phyloP scores from a whole-genome alignment of 75 land plant genomes.

The Pseudotsuga menziesii region DNA sequence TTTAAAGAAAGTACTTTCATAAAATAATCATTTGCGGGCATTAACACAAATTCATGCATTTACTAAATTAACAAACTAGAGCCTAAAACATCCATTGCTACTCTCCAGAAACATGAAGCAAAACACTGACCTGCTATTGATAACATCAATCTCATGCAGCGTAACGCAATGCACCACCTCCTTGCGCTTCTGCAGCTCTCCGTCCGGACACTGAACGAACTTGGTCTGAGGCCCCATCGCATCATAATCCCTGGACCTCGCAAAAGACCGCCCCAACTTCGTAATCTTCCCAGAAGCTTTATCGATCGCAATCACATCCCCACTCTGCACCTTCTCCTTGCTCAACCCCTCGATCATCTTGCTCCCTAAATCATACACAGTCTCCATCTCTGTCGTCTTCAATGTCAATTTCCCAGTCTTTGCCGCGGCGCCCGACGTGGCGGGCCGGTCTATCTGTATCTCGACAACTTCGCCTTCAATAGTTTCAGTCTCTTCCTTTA shows the following conservation, averaged over 20 bases:
- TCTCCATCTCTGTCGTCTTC: slow-evolving; percentile 99
- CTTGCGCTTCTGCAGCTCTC: slow-evolving; percentile 97
- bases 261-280: slow-evolving; percentile 80
- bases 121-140: slow-evolving; percentile 83
- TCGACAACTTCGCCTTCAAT: slow-evolving; percentile 99
- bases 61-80: not conserved
- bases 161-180: slow-evolving; percentile 96
- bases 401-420: slow-evolving; percentile 91
- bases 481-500: slow-evolving; percentile 90
- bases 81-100: not conserved
- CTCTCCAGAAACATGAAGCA: not conserved
- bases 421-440: slow-evolving; percentile 58
- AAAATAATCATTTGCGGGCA: no score
- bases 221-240: slow-evolving; percentile 87
- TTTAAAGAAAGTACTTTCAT: no score
- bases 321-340: slow-evolving; percentile 98
- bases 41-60: no score
- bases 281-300: slow-evolving; percentile 92
- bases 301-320: slow-evolving; percentile 88
- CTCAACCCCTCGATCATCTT: slow-evolving; percentile 90
- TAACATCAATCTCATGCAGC: slow-evolving; percentile 94
- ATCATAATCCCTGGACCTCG: slow-evolving; percentile 86
- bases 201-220: slow-evolving; percentile 95
- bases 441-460: slow-evolving; percentile 84
- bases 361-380: slow-evolving; percentile 83